phyloP scores from a whole-genome alignment of 345 rosid species.

The Hibiscus mutabilis region DNA sequence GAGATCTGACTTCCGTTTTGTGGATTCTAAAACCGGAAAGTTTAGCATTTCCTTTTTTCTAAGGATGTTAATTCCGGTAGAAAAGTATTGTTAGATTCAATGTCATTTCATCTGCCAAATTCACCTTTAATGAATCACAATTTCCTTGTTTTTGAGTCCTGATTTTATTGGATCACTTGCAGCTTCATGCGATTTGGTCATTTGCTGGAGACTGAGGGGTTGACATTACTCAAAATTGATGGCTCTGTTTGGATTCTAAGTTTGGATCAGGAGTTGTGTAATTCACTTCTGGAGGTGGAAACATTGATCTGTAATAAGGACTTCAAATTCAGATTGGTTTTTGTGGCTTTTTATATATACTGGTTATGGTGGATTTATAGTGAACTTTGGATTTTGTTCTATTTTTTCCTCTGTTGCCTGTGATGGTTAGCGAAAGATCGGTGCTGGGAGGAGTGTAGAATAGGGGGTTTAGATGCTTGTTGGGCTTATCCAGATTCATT shows the following conservation, averaged over 20 bases:
- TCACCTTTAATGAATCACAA: not conserved
- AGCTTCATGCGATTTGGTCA: conserved; percentile 25
- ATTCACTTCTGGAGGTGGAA: conserved; percentile 7
- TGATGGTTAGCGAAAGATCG: conserved; percentile 11
- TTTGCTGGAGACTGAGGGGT: conserved; percentile 17
- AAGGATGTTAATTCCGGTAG: not conserved
- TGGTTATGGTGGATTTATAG: conserved; percentile 14
- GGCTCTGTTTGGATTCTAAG: conserved; percentile 5
- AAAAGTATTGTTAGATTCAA: not conserved
- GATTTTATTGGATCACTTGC: conserved; percentile 23
- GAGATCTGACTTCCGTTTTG: conserved; percentile 24
- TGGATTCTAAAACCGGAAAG: conserved; percentile 11
- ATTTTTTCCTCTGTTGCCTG: not conserved
- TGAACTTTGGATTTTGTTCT: not conserved
- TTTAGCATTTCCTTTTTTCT: not conserved
- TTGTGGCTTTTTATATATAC: conserved; percentile 4
- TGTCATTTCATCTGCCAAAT: not conserved
- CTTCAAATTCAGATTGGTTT: conserved; percentile 7
- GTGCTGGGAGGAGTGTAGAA: conserved; percentile 11
- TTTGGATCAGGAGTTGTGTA: conserved; percentile 13
- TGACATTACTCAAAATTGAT: conserved; percentile 18
- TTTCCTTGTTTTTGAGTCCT: not conserved
- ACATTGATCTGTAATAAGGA: conserved; percentile 21
- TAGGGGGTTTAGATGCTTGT: conserved; percentile 25
- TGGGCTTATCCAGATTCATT: conserved; percentile 20